These are phyloP conservation scores for Paecilomyces niveus DNA, from an alignment of 2,329 filamentous ascomycete species.

Conservation along the genomic window DNA sequence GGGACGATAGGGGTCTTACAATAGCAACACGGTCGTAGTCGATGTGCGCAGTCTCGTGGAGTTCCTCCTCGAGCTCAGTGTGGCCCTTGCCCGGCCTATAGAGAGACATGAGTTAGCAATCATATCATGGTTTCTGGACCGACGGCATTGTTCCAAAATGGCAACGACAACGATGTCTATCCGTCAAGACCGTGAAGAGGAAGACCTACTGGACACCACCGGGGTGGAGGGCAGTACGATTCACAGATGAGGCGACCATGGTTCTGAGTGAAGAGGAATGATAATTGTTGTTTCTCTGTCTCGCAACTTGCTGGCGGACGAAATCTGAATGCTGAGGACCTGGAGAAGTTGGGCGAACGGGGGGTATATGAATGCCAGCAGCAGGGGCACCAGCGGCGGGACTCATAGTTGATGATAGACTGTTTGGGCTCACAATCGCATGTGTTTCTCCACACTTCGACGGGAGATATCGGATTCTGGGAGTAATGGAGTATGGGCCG, in stretches of 20 bases:
- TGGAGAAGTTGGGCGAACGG: slow-evolving; percentile 34
- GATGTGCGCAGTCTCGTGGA: slow-evolving; percentile 96
- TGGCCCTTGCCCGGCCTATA: slow-evolving; percentile 78
- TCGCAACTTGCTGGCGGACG: slow-evolving; percentile 50
- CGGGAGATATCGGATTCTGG: slow-evolving; percentile 32
- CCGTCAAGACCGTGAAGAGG: slow-evolving; percentile 6
- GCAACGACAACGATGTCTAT: slow-evolving; percentile 7
- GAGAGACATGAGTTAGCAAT: slow-evolving; percentile 8
- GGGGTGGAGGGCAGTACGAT: slow-evolving; percentile 89
- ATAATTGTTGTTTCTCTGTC: slow-evolving; percentile 53
- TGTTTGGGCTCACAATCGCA: slow-evolving; percentile 16
- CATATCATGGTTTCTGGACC: slow-evolving; percentile 1
- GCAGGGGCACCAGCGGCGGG: slow-evolving; percentile 19
- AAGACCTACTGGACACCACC: slow-evolving; percentile 75
- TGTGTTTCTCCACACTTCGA: slow-evolving; percentile 32
- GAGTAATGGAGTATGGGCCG: slow-evolving; percentile 12
- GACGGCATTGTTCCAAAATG: not conserved
- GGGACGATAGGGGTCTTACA: slow-evolving; percentile 44
- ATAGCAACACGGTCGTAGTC: slow-evolving; percentile 98
- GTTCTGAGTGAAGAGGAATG: slow-evolving; percentile 51
- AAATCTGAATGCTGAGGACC: slow-evolving; percentile 49
- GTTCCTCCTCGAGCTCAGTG: slow-evolving; percentile 95
- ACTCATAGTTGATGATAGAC: slow-evolving; percentile 17
- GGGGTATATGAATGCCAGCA: slow-evolving; percentile 39
- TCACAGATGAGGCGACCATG: slow-evolving; percentile 55